These are phyloP conservation scores for Ettlia oleoabundans DNA, from an alignment of 139 green algal genomes.

Conservation along the genomic window DNA sequence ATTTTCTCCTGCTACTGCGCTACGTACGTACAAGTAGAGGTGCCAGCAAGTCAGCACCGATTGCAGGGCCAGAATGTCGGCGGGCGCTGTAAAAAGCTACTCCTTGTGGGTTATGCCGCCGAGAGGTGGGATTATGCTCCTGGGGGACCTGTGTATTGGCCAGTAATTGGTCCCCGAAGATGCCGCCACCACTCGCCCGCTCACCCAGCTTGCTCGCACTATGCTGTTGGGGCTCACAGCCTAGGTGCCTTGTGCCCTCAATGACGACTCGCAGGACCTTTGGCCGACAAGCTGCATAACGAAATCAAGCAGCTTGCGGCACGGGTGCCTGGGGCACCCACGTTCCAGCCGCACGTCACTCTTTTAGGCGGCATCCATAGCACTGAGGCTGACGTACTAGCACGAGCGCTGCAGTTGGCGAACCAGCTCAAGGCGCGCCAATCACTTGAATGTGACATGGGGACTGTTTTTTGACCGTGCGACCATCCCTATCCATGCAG, in stretches of 20 bases:
- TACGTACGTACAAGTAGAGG: too few species aligned
- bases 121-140: too few species aligned
- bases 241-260: too few species aligned
- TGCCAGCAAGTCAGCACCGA: too few species aligned
- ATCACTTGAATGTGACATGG: too few species aligned
- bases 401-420: slow-evolving; percentile 16
- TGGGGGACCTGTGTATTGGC: too few species aligned
- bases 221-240: too few species aligned
- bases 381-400: slow-evolving; percentile 29
- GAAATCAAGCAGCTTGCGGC: slow-evolving; percentile 19
- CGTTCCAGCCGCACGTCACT: slow-evolving; percentile 52
- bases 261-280: background rate
- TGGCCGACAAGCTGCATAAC: slow-evolving; percentile 4
- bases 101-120: slow-evolving; percentile 37
- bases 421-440: slow-evolving; percentile 19
- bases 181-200: too few species aligned
- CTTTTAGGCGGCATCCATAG: slow-evolving; percentile 48
- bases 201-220: background rate
- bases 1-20: too few species aligned
- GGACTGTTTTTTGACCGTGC: too few species aligned
- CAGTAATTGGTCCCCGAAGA: background rate
- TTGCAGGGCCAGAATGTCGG: too few species aligned
- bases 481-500: too few species aligned
- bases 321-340: slow-evolving; percentile 1
- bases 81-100: slow-evolving; percentile 15